Evolutionary conservation across 2,329 filamentous ascomycete species (phyloP), one percentile per base, ranked within the genome.

Genomic region (Diplodia corticola): DNA sequence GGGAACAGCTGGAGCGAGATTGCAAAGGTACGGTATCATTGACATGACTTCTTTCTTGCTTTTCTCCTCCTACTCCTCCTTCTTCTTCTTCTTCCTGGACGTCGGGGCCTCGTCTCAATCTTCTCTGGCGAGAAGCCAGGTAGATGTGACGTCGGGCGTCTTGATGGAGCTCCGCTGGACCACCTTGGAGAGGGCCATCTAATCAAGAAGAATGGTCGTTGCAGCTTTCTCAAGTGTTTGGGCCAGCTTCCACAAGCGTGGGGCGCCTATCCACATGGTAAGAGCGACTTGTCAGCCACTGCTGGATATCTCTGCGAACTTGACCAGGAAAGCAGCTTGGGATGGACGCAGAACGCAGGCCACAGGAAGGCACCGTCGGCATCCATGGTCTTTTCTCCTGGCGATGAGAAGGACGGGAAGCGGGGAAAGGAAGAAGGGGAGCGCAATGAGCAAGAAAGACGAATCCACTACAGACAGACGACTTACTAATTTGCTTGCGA

Each of bases 1-100:
- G 93, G 94, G 12, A 93, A 91, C 72, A 97, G 91, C 74, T 99
- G 95, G 95, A 96, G 92, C 57, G 95, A 98, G 74, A 99, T 99
- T 75, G 95, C 94, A 72, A 98, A 98, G 89, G 93, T 96, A 73
- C 69, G 63, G 63, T 48, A 50, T 9, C 37, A 9, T 7, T 28
- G 24, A 28, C 15, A 22, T 35, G 30, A 59, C 44, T 49, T 63
- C 10, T 51, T 26, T 28, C 44, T 13, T 20, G 10, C 44, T 46
- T 20, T 20, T 4, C 17, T 59, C 12, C 28, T 44, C 5, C 46
- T 44, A 33, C 44, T 30, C 17, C 10, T 20, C n/a, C 9, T 26
- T 59, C 12, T 44, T 44, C 5, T 59, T 44, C 33, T 53, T 30
- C 17, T 20, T 20, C n/a, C 9, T 6, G 17, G 10, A 20, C n/a